Conservation (phyloP, 1,284 basidiomycete species). For the Agaricales sp. region DNA sequence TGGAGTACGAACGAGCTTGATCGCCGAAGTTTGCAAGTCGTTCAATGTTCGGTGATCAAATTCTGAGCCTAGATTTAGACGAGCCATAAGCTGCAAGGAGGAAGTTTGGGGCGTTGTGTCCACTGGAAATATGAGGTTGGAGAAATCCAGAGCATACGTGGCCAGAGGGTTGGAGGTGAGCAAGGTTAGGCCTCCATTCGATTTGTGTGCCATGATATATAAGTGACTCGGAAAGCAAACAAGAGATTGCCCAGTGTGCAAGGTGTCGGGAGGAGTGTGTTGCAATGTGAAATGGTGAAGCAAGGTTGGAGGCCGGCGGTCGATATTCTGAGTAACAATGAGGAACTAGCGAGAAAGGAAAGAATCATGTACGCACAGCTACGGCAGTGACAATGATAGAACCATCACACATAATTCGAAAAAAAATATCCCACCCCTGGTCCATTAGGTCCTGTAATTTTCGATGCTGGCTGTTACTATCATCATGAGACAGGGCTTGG, state of each 20-base stretch:
- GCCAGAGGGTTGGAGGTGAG: slow-evolving; percentile 50
- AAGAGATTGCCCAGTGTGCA: slow-evolving; percentile 32
- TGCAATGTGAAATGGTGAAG: slow-evolving; percentile 69
- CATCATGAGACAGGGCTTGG: slow-evolving; percentile 20
- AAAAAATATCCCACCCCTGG: slow-evolving; percentile 72
- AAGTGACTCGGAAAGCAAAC: slow-evolving; percentile 46
- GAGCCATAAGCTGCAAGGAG: background rate
- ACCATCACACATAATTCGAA: slow-evolving; percentile 64
- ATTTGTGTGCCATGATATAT: slow-evolving; percentile 27
- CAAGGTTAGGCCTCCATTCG: slow-evolving; percentile 26
- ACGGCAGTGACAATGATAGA: slow-evolving; percentile 64
- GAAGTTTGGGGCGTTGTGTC: background rate
- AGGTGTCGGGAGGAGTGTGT: slow-evolving; percentile 39
- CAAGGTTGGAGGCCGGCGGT: slow-evolving; percentile 81
- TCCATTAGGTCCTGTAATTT: slow-evolving; percentile 49
- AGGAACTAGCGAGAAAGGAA: slow-evolving; percentile 2
- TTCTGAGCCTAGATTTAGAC: background rate
- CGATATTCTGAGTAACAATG: slow-evolving; percentile 57
- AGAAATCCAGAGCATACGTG: slow-evolving; percentile 42
- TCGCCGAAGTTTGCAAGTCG: slow-evolving; percentile 16
- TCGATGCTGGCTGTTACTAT: slow-evolving; percentile 33
- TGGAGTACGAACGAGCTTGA: slow-evolving; percentile 61
- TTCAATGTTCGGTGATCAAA: background rate
- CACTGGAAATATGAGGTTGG: slow-evolving; percentile 52
- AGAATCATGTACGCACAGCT: slow-evolving; percentile 38